Percentiles rank a stretch among this genome's conserved stretches.
Conservation (phyloP, 169 alveolate genomes). For the Amoebophrya sp. region DNA sequence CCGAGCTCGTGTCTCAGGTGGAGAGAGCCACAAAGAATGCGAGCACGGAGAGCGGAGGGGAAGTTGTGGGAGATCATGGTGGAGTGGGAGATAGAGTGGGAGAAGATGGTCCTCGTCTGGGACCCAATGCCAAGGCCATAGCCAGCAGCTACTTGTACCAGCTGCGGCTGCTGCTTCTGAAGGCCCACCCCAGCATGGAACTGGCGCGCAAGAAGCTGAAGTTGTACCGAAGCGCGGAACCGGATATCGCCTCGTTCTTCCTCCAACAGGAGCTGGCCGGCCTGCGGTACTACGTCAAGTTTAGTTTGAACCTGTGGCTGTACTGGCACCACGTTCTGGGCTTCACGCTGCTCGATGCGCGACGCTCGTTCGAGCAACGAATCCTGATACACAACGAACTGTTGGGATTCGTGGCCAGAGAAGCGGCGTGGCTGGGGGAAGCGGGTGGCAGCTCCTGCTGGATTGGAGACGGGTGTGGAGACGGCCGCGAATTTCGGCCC, state of each 20-base stretch:
- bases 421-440: background rate
- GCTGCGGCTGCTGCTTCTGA: too few relatives aligned
- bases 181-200: background rate
- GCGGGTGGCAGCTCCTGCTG: background rate
- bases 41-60: too few relatives aligned
- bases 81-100: too few relatives aligned
- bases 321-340: background rate
- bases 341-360: background rate
- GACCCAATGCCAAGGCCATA: too few relatives aligned
- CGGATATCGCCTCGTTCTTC: background rate
- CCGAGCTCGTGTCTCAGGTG: too few relatives aligned
- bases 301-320: background rate
- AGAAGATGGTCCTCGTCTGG: too few relatives aligned
- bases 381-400: background rate
- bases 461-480: background rate
- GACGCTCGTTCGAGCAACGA: background rate
- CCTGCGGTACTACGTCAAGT: background rate
- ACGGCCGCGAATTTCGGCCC: background rate
- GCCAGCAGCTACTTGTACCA: too few relatives aligned
- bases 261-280: background rate
- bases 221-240: background rate
- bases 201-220: too few relatives aligned
- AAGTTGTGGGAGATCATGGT: too few relatives aligned
- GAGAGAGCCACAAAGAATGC: too few relatives aligned
- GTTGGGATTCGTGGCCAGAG: background rate